Base-by-base conservation (phyloP, 2,329 filamentous ascomycete species). In the Pseudogymnoascus sp. region DNA sequence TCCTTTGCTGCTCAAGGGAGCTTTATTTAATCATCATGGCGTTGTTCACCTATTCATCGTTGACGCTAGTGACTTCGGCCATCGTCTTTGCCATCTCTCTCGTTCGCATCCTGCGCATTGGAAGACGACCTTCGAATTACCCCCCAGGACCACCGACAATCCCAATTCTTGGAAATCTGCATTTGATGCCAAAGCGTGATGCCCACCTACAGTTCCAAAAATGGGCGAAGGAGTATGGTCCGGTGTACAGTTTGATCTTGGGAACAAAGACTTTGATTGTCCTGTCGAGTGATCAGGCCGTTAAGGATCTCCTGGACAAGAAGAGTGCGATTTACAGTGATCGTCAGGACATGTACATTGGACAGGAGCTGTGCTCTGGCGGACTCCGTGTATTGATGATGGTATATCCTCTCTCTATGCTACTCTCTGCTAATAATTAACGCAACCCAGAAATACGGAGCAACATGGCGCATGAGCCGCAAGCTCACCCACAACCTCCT, bases 61-160 rank as follows among this genome's bases (percentile, higher is more conserved):
- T 41, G 8, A 41, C 38, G 4, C 16, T 41, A 41, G 16, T 41
- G 38, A 41, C 38, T 19, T 41, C 38, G n/a, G 38, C 38, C n/a
- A 41, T 41, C 16, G 6, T 41, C 38, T 41, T 41, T 41, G 38
- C 79, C 0, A 92, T 96, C 69, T 93, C 89, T 74, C 84, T 78
- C 19, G 83, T 81, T 67, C 96, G 80, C 93, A 92, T 61, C 22
- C 60, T 61, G 43, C 35, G 24, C 26, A 35, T 28, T 26, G 66
- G 66, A 11, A 46, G 46, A 4, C 43, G 66, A 24, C 63, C 66
- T 11, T 62, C 53, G 43, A 50, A 53, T 24, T 64, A 62, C 31
- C 67, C 66, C 46, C 66, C 66, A 11, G 67, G 67, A 12, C 66
- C 66, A 19, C 65, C 67, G 35, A 67, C 66, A 11, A 41, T 68